Evolutionary conservation across 2,329 filamentous ascomycete species (phyloP).

Genomic region (Didymella exigua): DNA sequence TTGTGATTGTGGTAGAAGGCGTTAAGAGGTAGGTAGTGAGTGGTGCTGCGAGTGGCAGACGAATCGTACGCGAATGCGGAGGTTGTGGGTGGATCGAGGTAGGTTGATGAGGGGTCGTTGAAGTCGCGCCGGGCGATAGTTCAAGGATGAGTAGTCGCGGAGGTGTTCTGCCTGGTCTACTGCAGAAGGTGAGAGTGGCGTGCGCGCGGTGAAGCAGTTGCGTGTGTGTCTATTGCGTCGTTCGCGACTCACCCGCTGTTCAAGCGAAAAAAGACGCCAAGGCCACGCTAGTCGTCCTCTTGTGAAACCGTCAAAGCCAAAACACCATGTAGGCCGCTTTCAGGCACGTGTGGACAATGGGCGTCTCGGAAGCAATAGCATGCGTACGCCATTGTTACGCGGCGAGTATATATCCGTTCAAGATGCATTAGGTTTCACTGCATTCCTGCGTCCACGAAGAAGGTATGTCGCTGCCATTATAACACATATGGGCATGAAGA

Average conservation of each 20-base stretch:
- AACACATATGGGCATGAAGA: constrained; percentile 37
- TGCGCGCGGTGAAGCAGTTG: constrained; percentile 20
- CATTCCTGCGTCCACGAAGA: constrained; percentile 13
- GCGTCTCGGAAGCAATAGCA: not conserved
- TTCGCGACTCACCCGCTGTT: constrained; percentile 34
- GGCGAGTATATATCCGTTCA: not conserved
- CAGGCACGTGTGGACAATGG: constrained; percentile 6
- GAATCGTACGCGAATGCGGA: constrained; percentile 21
- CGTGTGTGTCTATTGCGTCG: constrained; percentile 25
- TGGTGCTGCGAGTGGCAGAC: constrained; percentile 12
- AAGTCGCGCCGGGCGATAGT: constrained; percentile 44
- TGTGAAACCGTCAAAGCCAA: not conserved
- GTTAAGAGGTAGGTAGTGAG: constrained; percentile 8
- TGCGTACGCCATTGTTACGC: not conserved
- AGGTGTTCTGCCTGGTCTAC: constrained; percentile 18
- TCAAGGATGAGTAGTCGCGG: constrained; percentile 32
- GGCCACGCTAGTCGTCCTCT: constrained; percentile 8
- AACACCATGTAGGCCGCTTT: constrained; percentile 10
- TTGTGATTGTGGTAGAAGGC: constrained; percentile 24
- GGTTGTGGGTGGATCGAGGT: constrained; percentile 23
- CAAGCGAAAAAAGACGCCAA: constrained; percentile 17
- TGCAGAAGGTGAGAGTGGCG: constrained; percentile 20
- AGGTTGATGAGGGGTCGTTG: constrained; percentile 29
- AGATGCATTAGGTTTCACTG: constrained; percentile 36
- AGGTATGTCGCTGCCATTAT: constrained; percentile 31